Evolutionary conservation across 2,329 filamentous ascomycete genomes (phyloP).

Genomic region (Penicillium sp.): DNA sequence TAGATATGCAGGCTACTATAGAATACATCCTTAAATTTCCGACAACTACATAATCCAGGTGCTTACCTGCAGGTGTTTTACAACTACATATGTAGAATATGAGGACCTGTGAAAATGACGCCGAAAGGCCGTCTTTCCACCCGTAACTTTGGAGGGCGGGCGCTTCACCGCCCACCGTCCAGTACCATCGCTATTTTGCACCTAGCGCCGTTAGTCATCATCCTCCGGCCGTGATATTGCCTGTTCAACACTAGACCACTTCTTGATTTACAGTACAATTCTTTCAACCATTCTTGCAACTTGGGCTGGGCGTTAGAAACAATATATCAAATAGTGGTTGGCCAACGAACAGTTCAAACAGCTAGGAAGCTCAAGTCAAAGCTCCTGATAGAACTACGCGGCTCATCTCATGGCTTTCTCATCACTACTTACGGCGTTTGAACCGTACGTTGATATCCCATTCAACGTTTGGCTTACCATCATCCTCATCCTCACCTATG

Average conservation of each 20-base stretch:
- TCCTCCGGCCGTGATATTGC: too few relatives aligned
- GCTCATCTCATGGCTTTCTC: neutral
- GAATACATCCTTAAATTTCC: neutral
- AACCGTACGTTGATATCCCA: slow-evolving; percentile 20
- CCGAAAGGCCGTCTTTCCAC: neutral
- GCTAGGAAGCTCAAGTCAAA: neutral
- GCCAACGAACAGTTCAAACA: too few relatives aligned
- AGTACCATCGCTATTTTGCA: neutral
- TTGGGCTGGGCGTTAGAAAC: too few relatives aligned
- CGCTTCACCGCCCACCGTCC: neutral
- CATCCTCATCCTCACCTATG: slow-evolving; percentile 22
- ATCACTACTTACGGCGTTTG: neutral
- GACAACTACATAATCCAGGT: neutral
- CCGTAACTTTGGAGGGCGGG: neutral
- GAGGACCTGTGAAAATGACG: neutral
- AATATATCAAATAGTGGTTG: too few relatives aligned
- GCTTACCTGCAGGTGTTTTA: neutral
- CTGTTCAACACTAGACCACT: too few relatives aligned
- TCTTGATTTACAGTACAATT: too few relatives aligned
- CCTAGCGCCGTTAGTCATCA: neutral
- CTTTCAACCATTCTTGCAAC: too few relatives aligned
- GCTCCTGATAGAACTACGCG: neutral
- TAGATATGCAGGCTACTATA: neutral
- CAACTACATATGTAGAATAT: too few relatives aligned
- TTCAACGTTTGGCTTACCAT: slow-evolving; percentile 22